Conservation (phyloP, 345 rosid genomes). For the Syzygium aqueum region DNA sequence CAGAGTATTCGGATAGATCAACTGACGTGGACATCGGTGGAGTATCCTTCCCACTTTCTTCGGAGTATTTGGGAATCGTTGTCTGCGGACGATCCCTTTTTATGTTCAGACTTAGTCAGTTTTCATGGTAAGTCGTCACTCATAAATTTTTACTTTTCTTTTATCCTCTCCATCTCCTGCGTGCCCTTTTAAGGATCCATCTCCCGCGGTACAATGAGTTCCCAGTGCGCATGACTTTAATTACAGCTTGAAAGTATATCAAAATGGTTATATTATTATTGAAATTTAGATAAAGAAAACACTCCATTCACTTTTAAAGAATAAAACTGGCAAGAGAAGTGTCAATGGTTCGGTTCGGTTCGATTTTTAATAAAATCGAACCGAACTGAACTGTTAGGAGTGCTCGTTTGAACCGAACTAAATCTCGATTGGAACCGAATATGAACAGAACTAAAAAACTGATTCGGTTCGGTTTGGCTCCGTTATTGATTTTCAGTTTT, state of each 20-base stretch:
- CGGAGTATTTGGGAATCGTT: no score
- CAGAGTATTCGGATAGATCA: fast-evolving
- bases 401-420: no score
- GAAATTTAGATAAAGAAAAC: neutral
- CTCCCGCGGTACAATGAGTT: neutral
- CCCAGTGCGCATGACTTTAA: neutral
- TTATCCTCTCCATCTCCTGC: neutral
- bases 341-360: no score
- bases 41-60: no score
- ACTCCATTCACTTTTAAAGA: neutral
- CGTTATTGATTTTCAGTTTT: no score
- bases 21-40: fast-evolving
- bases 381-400: fast-evolving
- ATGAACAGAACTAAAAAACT: no score
- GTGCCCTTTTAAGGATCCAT: neutral
- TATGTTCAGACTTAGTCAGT: fast-evolving
- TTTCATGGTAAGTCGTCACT: neutral
- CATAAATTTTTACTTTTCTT: neutral
- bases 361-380: no score
- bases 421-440: no score
- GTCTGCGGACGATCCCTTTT: no score
- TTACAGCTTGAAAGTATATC: neutral
- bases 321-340: neutral
- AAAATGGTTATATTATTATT: neutral
- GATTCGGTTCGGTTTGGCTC: no score